Evolutionary conservation across 2,329 filamentous ascomycete genomes (phyloP).

Genomic region (Xylariaceae sp.): DNA sequence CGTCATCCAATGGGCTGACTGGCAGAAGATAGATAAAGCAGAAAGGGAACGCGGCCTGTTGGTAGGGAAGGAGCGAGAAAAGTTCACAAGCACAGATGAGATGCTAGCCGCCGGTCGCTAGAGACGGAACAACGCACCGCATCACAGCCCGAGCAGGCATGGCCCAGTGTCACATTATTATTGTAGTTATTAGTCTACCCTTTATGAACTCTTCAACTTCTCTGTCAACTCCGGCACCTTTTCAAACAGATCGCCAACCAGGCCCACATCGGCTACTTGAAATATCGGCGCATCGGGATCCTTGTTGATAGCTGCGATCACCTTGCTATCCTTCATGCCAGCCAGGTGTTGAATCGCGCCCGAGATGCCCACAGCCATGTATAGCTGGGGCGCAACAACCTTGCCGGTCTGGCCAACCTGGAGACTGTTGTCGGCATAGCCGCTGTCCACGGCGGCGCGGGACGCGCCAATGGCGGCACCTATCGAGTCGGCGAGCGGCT

Average conservation of each 20-base stretch:
- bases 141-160: too few species aligned
- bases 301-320: slow-evolving; percentile 98
- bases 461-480: slow-evolving; percentile 96
- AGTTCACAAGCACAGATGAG: slow-evolving; percentile 51
- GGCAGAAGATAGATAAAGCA: slow-evolving; percentile 73
- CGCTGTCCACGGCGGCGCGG: slow-evolving; percentile 90
- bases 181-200: slow-evolving; percentile 11
- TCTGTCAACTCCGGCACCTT: slow-evolving; percentile 94
- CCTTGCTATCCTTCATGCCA: slow-evolving; percentile 99
- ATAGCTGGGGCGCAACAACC: slow-evolving; percentile 93
- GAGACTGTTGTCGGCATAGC: slow-evolving; percentile 96
- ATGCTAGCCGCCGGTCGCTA: slow-evolving; percentile 51
- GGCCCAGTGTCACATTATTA: slow-evolving; percentile 17
- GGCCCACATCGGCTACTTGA: slow-evolving; percentile 91
- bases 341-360: slow-evolving; percentile 97
- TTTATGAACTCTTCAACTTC: slow-evolving; percentile 66
- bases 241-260: slow-evolving; percentile 93
- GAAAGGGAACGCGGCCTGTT: slow-evolving; percentile 63
- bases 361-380: slow-evolving; percentile 91
- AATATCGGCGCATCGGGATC: slow-evolving; percentile 96
- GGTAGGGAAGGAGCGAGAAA: slow-evolving; percentile 73
- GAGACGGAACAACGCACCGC: slow-evolving; percentile 15
- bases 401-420: slow-evolving; percentile 99
- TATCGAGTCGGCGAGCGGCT: slow-evolving; percentile 84
- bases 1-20: slow-evolving; percentile 76